These are phyloP conservation scores for Vigna mungo DNA, from an alignment of 306 rosid genomes.

Conservation along the genomic window DNA sequence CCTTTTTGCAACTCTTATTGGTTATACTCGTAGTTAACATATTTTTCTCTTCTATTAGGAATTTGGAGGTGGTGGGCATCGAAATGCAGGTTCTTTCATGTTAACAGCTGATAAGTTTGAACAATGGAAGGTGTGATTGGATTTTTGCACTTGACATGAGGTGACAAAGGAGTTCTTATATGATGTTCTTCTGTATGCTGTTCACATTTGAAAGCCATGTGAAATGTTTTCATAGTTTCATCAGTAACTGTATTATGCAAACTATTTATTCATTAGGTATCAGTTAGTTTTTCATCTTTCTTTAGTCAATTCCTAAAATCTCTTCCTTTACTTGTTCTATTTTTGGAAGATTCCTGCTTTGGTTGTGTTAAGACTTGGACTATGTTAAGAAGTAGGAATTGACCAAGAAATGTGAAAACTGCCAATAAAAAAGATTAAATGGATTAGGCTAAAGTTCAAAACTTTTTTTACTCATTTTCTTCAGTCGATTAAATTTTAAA, in stretches of 20 bases:
- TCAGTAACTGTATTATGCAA: constrained; percentile 3
- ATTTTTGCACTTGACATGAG: constrained; percentile 26
- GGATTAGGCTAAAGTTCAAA: no score
- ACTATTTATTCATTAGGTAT: background rate
- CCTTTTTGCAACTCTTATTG: background rate
- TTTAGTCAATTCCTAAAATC: background rate
- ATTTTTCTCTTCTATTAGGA: constrained; percentile 51
- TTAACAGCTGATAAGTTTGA: constrained; percentile 61
- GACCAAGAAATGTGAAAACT: no score
- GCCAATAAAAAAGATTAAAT: no score
- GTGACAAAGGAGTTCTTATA: constrained; percentile 21
- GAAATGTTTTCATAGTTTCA: constrained; percentile 23
- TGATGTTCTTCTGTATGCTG: constrained; percentile 22
- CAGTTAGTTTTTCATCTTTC: background rate
- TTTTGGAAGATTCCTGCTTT: background rate
- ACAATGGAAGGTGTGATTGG: constrained; percentile 66
- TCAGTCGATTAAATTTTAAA: no score
- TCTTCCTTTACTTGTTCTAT: background rate
- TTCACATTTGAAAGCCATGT: constrained; percentile 30
- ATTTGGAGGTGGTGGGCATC: constrained; percentile 92
- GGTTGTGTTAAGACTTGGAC: background rate
- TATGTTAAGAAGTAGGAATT: no score
- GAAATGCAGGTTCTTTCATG: constrained; percentile 82
- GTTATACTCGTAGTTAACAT: constrained; percentile 26
- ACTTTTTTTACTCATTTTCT: no score